Evolutionary conservation across 192 early-diverging fungal species (phyloP), one percentile per base, ranked within the genome.

Genomic region (Linnemannia zychae): DNA sequence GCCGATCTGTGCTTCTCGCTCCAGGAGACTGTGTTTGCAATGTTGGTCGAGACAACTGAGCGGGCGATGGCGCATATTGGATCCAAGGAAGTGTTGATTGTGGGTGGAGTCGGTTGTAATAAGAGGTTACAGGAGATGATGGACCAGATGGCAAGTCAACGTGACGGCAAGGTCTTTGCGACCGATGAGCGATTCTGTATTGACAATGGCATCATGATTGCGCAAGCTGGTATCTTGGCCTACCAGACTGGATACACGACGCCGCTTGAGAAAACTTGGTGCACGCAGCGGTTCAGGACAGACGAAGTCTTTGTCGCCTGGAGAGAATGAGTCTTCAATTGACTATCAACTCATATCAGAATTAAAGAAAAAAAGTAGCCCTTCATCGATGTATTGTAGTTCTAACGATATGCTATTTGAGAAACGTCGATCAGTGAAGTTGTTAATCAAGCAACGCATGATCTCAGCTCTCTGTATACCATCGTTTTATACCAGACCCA

Each of bases 201-300:
- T 71, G 98, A 99, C 77, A 99, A 99, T 75, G 98, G 98, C 11
- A 94, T 99, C 63, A 99, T 99, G 98, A 99, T 99, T 88, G 98
- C 98, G 11, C 98, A 99, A 77, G 98, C 98, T 1, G 98, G 98
- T 1, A 89, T 97, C 20, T 87, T 99, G 66, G 93, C 94, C 34
- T 98, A 92, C 88, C 93, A 93, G 67, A 94, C 94, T 36, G 97
- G 97, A 3, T 92, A 92, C 63, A 90, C 91, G n/a, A 99, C 97
- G 0, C 87, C 93, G 3, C 81, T 99, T 48, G 90, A 95, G 67
- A 94, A 98, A 72, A 97, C 96, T 34, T 95, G 93, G 87, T 95
- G 96, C 84, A 99, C 98, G 20, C 98, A 99, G 89, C 92, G 98
- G 71, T 97, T 94, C 88, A 90, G 96, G 74, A 97, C 96, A 6